These are phyloP conservation scores for Phaeodactylum tricornutum DNA, from an alignment of 108 stramenopile species.

Conservation along the genomic window DNA sequence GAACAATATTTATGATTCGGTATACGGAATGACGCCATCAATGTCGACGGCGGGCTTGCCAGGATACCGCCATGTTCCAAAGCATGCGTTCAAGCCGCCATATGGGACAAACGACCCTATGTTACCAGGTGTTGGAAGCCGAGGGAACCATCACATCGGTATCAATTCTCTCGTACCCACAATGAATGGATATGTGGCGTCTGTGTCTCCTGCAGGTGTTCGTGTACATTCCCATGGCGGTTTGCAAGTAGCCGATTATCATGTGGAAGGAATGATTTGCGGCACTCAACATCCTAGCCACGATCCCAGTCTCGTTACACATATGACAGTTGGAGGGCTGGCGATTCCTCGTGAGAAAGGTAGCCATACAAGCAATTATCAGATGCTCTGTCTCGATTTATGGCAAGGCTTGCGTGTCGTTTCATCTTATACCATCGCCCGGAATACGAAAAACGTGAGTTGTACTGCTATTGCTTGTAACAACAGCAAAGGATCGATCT, in stretches of 20 bases:
- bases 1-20: constrained; percentile 27
- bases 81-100: constrained; percentile 48
- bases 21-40: constrained; percentile 22
- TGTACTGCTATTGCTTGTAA: constrained; percentile 51
- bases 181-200: constrained; percentile 33
- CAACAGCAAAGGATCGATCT: constrained; percentile 33
- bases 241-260: constrained; percentile 28
- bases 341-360: constrained; percentile 8
- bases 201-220: constrained; percentile 55
- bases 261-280: constrained; percentile 42
- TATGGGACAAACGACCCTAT: constrained; percentile 25
- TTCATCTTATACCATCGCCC: constrained; percentile 39
- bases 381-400: constrained; percentile 62
- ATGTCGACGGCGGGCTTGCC: constrained; percentile 1
- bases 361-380: constrained; percentile 11
- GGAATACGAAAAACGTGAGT: constrained; percentile 24
- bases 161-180: constrained; percentile 34
- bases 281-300: constrained; percentile 46
- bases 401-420: constrained; percentile 60
- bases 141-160: constrained; percentile 30
- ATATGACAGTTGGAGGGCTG: constrained; percentile 60
- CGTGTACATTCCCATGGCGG: constrained; percentile 66
- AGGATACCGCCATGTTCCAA: constrained; percentile 26
- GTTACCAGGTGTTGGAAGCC: background rate
- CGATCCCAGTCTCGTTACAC: constrained; percentile 26